phyloP scores from a whole-genome alignment of 108 stramenopile genomes.

The Chaetoceros muelleri region DNA sequence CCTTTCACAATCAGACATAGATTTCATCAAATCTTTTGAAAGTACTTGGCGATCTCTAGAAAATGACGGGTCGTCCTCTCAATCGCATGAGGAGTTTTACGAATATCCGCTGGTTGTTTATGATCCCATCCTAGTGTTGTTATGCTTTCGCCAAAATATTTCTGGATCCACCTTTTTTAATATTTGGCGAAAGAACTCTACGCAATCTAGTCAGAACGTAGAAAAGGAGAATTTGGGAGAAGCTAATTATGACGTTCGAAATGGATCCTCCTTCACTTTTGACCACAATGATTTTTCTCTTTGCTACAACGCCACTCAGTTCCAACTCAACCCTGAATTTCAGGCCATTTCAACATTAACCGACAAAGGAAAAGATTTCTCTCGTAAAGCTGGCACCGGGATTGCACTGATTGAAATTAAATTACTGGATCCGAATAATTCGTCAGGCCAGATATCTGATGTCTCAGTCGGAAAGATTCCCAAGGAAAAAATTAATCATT shows the following conservation, averaged over 20 bases:
- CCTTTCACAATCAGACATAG: slow-evolving; percentile 37
- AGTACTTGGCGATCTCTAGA: slow-evolving; percentile 33
- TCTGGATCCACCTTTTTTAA: slow-evolving; percentile 71
- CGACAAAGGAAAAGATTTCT: slow-evolving; percentile 45
- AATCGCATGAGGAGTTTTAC: slow-evolving; percentile 24
- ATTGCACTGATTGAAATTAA: slow-evolving; percentile 53
- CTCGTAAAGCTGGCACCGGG: slow-evolving; percentile 40
- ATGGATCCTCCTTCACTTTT: slow-evolving; percentile 2
- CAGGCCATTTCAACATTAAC: slow-evolving; percentile 58
- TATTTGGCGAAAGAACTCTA: slow-evolving; percentile 3
- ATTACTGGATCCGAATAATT: slow-evolving; percentile 21
- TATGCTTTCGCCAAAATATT: slow-evolving; percentile 63
- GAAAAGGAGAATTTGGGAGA: slow-evolving; percentile 11
- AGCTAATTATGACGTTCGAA: slow-evolving; percentile 9
- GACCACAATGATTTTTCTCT: slow-evolving; percentile 25
- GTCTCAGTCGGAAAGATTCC: slow-evolving; percentile 2
- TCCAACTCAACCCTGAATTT: slow-evolving; percentile 35
- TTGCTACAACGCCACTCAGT: slow-evolving; percentile 33
- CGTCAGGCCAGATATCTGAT: slow-evolving; percentile 5
- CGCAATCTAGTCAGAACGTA: slow-evolving; percentile 2
- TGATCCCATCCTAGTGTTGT: slow-evolving; percentile 54
- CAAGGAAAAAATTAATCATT: slow-evolving; percentile 1
- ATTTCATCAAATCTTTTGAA: slow-evolving; percentile 45
- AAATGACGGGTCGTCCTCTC: slow-evolving; percentile 8
- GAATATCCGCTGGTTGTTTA: slow-evolving; percentile 32